Evolutionary conservation across 1,284 basidiomycete species (phyloP).

Genomic region (Hymenochaete sp.): DNA sequence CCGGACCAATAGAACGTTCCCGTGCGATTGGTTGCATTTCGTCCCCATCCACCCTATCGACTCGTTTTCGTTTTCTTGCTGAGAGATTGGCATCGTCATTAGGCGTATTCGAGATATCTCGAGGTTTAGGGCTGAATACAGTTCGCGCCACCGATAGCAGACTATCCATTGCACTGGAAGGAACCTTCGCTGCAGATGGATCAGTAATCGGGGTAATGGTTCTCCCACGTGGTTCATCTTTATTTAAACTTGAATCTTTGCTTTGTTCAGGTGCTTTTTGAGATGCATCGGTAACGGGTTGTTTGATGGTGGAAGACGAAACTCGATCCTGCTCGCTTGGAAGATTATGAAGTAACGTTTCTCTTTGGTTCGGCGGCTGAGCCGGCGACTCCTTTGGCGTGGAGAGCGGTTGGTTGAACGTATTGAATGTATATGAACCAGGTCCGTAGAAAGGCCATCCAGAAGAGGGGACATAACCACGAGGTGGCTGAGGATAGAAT

Average conservation of each 20-base stretch:
- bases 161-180: constrained; percentile 10
- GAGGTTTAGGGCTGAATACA: constrained; percentile 10
- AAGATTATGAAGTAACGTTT: no score
- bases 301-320: no score
- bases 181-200: neutral
- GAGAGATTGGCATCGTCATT: constrained; percentile 7
- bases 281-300: no score
- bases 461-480: constrained; percentile 7
- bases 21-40: neutral
- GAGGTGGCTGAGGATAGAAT: constrained; percentile 4
- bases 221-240: no score
- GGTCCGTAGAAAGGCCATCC: constrained; percentile 9
- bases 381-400: no score
- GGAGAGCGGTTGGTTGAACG: constrained; percentile 5
- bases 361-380: no score
- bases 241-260: no score
- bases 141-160: constrained; percentile 12
- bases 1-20: neutral
- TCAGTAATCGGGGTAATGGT: neutral
- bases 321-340: no score
- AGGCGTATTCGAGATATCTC: neutral
- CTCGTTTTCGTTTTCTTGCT: constrained; percentile 11
- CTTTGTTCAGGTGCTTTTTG: no score
- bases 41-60: neutral
- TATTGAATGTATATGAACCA: constrained; percentile 8